Evolutionary conservation across 83 land plant genomes (phyloP).

Genomic region (Diphasiastrum complanatum): DNA sequence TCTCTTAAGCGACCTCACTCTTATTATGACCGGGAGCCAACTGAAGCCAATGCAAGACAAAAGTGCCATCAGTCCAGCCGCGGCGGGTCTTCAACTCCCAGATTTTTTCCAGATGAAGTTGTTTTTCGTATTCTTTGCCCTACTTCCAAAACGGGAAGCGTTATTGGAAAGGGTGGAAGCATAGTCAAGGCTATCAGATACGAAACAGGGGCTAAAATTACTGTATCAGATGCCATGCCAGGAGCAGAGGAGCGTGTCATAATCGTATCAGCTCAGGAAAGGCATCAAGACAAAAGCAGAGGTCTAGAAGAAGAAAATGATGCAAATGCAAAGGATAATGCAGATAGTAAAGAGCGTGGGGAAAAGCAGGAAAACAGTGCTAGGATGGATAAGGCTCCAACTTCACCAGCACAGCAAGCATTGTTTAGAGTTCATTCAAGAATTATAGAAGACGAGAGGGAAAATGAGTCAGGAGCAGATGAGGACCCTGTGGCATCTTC

Average conservation of each 20-base stretch:
- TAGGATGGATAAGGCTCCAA: constrained; percentile 10
- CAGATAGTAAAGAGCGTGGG: too few relatives aligned
- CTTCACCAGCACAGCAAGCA: constrained; percentile 37
- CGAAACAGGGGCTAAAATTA: constrained; percentile 35
- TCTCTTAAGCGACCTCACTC: too few relatives aligned
- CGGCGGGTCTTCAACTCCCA: constrained; percentile 1
- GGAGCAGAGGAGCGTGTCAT: constrained; percentile 27
- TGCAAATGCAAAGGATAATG: too few relatives aligned
- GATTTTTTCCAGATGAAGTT: not conserved
- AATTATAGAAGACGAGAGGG: constrained; percentile 25
- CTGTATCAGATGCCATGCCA: constrained; percentile 23
- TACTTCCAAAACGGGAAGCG: constrained; percentile 22
- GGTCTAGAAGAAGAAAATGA: too few relatives aligned
- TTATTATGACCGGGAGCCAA: constrained; percentile 17
- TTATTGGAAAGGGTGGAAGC: constrained; percentile 38
- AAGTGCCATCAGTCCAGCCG: constrained; percentile 18
- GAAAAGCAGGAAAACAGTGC: too few relatives aligned
- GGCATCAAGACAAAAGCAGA: too few relatives aligned
- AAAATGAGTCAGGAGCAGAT: not conserved
- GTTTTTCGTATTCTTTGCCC: constrained; percentile 31
- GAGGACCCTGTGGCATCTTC: not conserved
- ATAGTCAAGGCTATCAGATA: constrained; percentile 19
- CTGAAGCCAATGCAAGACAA: constrained; percentile 15
- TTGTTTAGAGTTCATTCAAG: constrained; percentile 45
- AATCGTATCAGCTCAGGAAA: constrained; percentile 18